Percentiles rank a stretch among this genome's conserved stretches.
These are phyloP conservation scores for Cucurbita maxima DNA, from an alignment of 306 rosid genomes.

Conservation along the genomic window DNA sequence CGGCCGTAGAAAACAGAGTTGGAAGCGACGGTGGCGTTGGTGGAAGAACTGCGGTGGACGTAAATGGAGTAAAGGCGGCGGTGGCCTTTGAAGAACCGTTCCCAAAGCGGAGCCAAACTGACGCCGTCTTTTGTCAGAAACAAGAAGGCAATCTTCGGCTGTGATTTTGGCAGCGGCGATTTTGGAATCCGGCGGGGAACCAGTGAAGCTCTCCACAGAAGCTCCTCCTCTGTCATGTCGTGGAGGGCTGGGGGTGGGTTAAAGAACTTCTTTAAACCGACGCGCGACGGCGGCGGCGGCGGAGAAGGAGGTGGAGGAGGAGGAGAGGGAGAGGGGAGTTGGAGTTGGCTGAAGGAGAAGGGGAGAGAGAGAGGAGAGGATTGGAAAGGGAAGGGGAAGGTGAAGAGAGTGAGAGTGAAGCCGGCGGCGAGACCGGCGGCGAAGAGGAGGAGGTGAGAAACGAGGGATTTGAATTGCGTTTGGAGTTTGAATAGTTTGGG, in stretches of 20 bases:
- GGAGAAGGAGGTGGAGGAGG: neutral
- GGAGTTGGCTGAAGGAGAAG: conserved; percentile 13
- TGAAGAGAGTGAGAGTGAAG: conserved; percentile 25
- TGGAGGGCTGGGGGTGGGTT: conserved; percentile 30
- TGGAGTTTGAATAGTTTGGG: conserved; percentile 7
- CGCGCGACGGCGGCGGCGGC: neutral
- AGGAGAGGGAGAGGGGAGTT: neutral
- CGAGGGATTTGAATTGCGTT: conserved; percentile 24
- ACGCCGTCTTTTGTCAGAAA: conserved; percentile 55
- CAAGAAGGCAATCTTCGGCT: conserved; percentile 68
- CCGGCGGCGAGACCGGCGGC: conserved; percentile 52
- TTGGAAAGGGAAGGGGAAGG: conserved; percentile 2
- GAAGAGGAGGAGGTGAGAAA: conserved; percentile 27
- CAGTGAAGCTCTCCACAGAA: conserved; percentile 68
- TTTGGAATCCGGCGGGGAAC: conserved; percentile 17
- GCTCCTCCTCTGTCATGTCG: conserved; percentile 57
- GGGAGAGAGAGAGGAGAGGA: conserved; percentile 9
- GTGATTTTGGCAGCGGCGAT: conserved; percentile 11
- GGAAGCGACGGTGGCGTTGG: conserved; percentile 21
- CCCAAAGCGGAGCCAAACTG: conserved; percentile 68
- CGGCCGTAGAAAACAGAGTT: conserved; percentile 45
- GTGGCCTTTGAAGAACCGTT: conserved; percentile 49
- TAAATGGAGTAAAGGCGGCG: conserved; percentile 49
- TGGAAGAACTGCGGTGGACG: conserved; percentile 49
- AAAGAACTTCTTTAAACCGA: conserved; percentile 21